Percentiles rank a stretch among this genome's conserved stretches.
These are phyloP conservation scores for Selaginella tamariscina DNA, from an alignment of 75 land plant species.

Conservation along the genomic window DNA sequence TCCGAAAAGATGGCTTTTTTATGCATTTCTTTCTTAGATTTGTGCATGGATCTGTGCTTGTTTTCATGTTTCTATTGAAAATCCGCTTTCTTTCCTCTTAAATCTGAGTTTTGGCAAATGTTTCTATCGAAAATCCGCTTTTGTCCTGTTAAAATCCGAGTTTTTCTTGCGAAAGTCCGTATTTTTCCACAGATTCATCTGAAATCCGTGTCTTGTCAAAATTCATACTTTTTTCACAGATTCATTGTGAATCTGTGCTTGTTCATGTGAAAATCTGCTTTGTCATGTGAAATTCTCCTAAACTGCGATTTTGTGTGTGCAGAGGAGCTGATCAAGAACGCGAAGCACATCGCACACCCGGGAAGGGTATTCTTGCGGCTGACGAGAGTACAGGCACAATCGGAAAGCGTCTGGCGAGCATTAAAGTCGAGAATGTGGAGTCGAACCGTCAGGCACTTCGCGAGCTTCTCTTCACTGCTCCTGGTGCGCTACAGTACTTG, in stretches of 20 bases:
- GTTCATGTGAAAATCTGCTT: too few species aligned
- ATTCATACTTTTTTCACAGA: too few species aligned
- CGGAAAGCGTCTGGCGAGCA: constrained; percentile 40
- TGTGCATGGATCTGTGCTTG: not conserved
- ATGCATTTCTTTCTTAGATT: too few species aligned
- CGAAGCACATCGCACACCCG: constrained; percentile 45
- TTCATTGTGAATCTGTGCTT: too few species aligned
- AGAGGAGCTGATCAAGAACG: constrained; percentile 34
- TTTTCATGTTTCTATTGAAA: not conserved
- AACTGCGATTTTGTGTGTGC: constrained; percentile 8
- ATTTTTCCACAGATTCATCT: too few species aligned
- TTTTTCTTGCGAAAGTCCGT: too few species aligned
- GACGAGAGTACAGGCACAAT: constrained; percentile 65
- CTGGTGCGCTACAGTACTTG: constrained; percentile 38
- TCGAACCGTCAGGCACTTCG: constrained; percentile 65
- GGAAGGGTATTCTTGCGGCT: constrained; percentile 64
- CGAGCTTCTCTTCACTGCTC: constrained; percentile 61
- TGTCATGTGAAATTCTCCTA: too few species aligned
- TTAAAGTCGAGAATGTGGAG: constrained; percentile 66
- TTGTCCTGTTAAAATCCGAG: not conserved
- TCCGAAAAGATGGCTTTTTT: too few species aligned
- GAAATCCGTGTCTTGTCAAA: too few species aligned
- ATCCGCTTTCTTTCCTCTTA: too few species aligned
- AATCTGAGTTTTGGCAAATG: not conserved
- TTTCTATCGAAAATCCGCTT: not conserved